phyloP scores from a whole-genome alignment of 225 moss, liverwort and hornwort genomes.

The Polytrichum formosum region DNA sequence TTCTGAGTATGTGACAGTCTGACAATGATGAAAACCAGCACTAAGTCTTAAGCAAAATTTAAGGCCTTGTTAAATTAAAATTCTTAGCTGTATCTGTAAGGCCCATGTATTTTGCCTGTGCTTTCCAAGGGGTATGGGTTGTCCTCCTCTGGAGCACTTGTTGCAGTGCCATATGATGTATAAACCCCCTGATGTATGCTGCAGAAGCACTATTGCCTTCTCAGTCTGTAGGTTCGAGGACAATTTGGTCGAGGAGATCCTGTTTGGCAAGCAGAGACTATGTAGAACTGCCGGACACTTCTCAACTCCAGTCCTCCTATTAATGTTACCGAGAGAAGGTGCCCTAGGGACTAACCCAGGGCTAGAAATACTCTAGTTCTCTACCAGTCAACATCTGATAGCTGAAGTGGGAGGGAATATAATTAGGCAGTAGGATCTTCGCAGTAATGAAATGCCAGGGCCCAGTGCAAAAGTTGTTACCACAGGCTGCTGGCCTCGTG shows the following conservation, averaged over 20 bases:
- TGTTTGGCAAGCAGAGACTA: neutral
- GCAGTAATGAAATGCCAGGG: constrained; percentile 14
- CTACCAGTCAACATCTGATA: constrained; percentile 18
- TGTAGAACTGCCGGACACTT: neutral
- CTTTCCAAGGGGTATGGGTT: constrained; percentile 13
- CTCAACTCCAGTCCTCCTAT: constrained; percentile 11
- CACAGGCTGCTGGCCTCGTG: constrained; percentile 11
- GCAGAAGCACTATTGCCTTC: constrained; percentile 1
- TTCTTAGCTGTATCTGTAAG: constrained; percentile 11
- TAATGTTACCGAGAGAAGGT: constrained; percentile 11
- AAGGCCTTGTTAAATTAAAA: constrained; percentile 14
- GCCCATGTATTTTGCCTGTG: constrained; percentile 11
- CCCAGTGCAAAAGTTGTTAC: constrained; percentile 17
- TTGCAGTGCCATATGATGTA: constrained; percentile 28
- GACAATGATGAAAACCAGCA: constrained; percentile 9
- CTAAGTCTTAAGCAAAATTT: constrained; percentile 3
- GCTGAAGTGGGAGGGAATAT: constrained; percentile 6
- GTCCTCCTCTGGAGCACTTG: constrained; percentile 22
- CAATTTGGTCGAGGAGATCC: neutral
- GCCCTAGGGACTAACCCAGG: constrained; percentile 16
- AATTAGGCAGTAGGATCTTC: constrained; percentile 13
- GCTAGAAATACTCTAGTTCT: constrained; percentile 16
- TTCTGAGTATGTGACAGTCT: constrained; percentile 43
- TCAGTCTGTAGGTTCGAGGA: constrained; percentile 17
- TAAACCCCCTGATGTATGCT: constrained; percentile 22